Evolutionary conservation across 2,329 filamentous ascomycete genomes (phyloP).

Genomic region (Arthrobotrys musiformis): DNA sequence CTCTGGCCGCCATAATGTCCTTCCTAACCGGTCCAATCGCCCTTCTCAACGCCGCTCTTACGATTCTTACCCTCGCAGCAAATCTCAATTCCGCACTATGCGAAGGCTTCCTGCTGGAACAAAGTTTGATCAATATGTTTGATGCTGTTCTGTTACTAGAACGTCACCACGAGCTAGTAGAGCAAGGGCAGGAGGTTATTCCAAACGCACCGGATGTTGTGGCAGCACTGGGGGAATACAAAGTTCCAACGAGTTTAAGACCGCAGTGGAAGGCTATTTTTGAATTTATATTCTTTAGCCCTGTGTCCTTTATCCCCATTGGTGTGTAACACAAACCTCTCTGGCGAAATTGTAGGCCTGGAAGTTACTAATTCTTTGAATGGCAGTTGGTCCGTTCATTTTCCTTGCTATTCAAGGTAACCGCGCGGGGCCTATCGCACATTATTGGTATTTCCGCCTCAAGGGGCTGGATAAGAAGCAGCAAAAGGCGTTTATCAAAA

Average conservation of each 20-base stretch:
- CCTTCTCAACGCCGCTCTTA: constrained; percentile 87
- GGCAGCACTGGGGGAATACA: constrained; percentile 56
- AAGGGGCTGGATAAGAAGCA: constrained; percentile 78
- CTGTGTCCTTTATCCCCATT: constrained; percentile 47
- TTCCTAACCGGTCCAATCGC: constrained; percentile 88
- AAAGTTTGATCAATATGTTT: constrained; percentile 76
- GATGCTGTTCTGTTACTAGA: constrained; percentile 55
- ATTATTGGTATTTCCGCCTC: constrained; percentile 72
- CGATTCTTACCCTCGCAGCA: constrained; percentile 77
- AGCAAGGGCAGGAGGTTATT: constrained; percentile 46
- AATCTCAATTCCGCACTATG: constrained; percentile 69
- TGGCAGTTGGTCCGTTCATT: constrained; percentile 54
- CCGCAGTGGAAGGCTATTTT: constrained; percentile 57
- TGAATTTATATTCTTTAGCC: constrained; percentile 64
- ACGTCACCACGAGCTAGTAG: constrained; percentile 29
- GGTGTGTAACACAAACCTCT: constrained; percentile 17
- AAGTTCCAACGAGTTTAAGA: constrained; percentile 57
- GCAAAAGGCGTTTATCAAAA: constrained; percentile 75
- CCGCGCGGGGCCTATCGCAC: constrained; percentile 51
- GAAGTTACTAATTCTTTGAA: background rate
- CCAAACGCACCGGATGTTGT: constrained; percentile 44
- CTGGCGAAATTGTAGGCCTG: background rate
- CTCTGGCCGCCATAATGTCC: constrained; percentile 86
- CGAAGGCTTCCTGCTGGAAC: constrained; percentile 70
- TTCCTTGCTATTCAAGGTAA: constrained; percentile 54